A percentile compares a stretch with the other conserved stretches of the same genome.
Conservation (phyloP, 306 rosid species). For the Cucurbita moschata region DNA sequence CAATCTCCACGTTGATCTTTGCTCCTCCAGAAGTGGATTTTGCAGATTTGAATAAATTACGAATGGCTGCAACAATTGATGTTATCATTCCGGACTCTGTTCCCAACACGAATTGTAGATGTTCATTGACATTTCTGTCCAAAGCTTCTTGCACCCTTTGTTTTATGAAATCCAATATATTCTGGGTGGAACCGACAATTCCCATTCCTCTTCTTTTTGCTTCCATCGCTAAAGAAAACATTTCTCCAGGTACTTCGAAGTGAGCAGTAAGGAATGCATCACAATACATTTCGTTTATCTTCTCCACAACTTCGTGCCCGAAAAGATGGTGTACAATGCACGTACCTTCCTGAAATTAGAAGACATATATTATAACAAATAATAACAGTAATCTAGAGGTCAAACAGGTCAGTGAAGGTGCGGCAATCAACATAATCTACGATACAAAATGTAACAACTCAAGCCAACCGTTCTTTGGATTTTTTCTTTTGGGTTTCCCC, state of each 20-base stretch:
- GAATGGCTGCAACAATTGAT: constrained; percentile 72
- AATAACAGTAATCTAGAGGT: neutral
- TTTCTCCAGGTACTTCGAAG: constrained; percentile 98
- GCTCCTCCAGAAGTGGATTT: constrained; percentile 31
- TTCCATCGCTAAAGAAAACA: constrained; percentile 96
- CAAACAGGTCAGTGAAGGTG: neutral
- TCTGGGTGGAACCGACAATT: constrained; percentile 80
- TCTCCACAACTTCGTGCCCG: constrained; percentile 88
- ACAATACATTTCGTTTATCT: constrained; percentile 78
- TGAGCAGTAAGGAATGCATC: constrained; percentile 96
- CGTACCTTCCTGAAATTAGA: constrained; percentile 58
- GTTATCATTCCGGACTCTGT: constrained; percentile 98
- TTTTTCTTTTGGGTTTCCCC: no score
- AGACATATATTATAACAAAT: neutral
- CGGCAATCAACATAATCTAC: neutral
- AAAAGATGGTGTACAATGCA: constrained; percentile 91
- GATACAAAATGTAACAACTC: neutral
- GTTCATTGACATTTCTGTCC: constrained; percentile 66
- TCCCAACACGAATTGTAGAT: constrained; percentile 87
- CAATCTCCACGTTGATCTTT: constrained; percentile 65
- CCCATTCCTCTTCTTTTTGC: constrained; percentile 99
- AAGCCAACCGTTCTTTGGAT: no score
- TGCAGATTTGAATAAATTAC: constrained; percentile 40
- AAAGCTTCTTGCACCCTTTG: constrained; percentile 73
- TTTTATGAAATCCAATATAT: constrained; percentile 76